Percentiles rank a stretch among this genome's conserved stretches.
These are phyloP conservation scores for Miscanthus sacchariflorus DNA, from an alignment of 202 grass and related monocot genomes.

Conservation along the genomic window DNA sequence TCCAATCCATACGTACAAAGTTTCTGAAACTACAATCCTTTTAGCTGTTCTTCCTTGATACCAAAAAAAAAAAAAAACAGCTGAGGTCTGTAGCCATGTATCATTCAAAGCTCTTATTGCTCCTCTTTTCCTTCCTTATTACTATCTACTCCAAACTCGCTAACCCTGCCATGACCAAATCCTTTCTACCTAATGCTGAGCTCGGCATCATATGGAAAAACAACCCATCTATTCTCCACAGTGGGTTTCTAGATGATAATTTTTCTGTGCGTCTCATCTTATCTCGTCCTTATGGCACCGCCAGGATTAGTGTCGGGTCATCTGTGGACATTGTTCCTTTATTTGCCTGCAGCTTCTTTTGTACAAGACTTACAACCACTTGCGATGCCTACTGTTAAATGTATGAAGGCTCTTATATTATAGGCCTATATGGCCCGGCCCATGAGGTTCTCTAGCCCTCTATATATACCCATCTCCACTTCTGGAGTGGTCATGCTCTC, in stretches of 20 bases:
- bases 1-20: neutral
- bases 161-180: neutral
- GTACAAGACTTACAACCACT: slow-evolving; percentile 9
- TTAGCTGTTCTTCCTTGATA: neutral
- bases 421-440: too few relatives aligned
- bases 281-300: neutral
- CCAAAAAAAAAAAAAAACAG: neutral
- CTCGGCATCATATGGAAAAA: slow-evolving; percentile 26
- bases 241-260: neutral
- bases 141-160: neutral
- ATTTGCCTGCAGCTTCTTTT: slow-evolving; percentile 63
- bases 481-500: too few relatives aligned
- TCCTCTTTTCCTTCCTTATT: neutral
- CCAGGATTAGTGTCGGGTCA: too few relatives aligned
- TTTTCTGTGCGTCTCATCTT: slow-evolving; percentile 41
- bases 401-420: too few relatives aligned
- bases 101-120: slow-evolving; percentile 36
- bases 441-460: too few relatives aligned
- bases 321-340: neutral
- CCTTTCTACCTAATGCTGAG: neutral
- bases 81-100: neutral
- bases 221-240: slow-evolving; percentile 22
- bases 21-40: neutral
- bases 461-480: too few relatives aligned
- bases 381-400: neutral